Evolutionary conservation across 192 early-diverging fungal species (phyloP), one percentile per base, ranked within the genome.

Genomic region (Linnemannia exigua): DNA sequence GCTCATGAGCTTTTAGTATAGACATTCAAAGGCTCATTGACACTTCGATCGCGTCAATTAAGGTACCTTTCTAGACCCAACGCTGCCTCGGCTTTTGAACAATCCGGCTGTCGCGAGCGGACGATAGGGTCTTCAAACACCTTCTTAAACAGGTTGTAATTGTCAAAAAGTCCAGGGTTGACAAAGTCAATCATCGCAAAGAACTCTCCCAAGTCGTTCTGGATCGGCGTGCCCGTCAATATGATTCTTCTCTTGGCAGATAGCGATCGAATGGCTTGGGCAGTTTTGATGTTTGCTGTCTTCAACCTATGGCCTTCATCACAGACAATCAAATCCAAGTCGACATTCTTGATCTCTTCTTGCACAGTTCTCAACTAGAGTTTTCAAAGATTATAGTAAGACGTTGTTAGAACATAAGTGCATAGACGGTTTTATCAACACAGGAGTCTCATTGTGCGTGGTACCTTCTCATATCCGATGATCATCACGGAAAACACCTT

Each of bases 161-260:
- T 83, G 16, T 89, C 90, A 19, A 91, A 77, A 15, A 91, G 50
- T 7, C 81, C 83, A 2, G 90, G 90, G 72, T 91, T 90, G 7
- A 90, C 82, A 74, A 90, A 91, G 33, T 91, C 83, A 25, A 90
- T 80, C 90, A 91, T 91, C 7, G 87, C 48, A 68, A 70, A 89
- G 35, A 89, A 89, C 70, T 91, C 90, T 16, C 81, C 79, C 4
- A 91, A 70, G 67, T 91, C 87, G 41, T 91, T 91, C 75, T 90
- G 82, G 22, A 90, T 91, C 46, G 89, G 89, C 22, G 89, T 90
- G 8, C 89, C 90, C 12, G 79, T 88, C 14, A 91, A 66, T 37
- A 90, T 88, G 61, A 88, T 81, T 14, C 87, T 47, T 41, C 79
- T 72, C n/a, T 80, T 82, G 4, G 89, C 75, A n/a, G 80, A 63